These are phyloP conservation scores for Cladophialophora immunda DNA, from an alignment of 2,329 filamentous ascomycete species.

Conservation along the genomic window DNA sequence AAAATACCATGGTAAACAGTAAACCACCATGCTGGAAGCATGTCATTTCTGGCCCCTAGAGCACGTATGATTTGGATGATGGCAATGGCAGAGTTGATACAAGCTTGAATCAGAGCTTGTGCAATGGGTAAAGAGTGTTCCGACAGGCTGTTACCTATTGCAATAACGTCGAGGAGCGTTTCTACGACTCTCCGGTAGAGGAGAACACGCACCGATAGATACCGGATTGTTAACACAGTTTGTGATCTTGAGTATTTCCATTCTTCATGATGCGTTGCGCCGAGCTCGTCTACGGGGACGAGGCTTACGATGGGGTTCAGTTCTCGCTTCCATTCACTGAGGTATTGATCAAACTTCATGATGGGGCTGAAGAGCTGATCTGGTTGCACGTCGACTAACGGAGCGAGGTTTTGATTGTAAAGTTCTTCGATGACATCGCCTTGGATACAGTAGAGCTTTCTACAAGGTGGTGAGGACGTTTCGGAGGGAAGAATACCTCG, in stretches of 20 bases:
- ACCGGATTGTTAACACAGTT: constrained; percentile 10
- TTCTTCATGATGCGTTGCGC: not conserved
- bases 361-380: constrained; percentile 13
- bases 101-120: not conserved
- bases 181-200: constrained; percentile 12
- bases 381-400: not conserved
- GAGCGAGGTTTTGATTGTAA: constrained; percentile 11
- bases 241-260: constrained; percentile 1
- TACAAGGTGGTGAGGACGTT: not conserved
- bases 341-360: constrained; percentile 4
- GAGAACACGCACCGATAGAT: constrained; percentile 1
- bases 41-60: not conserved
- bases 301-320: not conserved
- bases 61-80: not conserved
- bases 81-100: not conserved
- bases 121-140: not conserved
- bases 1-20: constrained; percentile 10
- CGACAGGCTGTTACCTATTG: not conserved
- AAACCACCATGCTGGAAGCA: constrained; percentile 18
- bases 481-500: not conserved
- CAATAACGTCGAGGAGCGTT: not conserved
- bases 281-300: not conserved
- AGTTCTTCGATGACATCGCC: constrained; percentile 15
- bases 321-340: constrained; percentile 5
- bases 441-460: constrained; percentile 15